These are phyloP conservation scores for Blepharisma japonicum DNA, from an alignment of 73 alveolate genomes.

Conservation along the genomic window DNA sequence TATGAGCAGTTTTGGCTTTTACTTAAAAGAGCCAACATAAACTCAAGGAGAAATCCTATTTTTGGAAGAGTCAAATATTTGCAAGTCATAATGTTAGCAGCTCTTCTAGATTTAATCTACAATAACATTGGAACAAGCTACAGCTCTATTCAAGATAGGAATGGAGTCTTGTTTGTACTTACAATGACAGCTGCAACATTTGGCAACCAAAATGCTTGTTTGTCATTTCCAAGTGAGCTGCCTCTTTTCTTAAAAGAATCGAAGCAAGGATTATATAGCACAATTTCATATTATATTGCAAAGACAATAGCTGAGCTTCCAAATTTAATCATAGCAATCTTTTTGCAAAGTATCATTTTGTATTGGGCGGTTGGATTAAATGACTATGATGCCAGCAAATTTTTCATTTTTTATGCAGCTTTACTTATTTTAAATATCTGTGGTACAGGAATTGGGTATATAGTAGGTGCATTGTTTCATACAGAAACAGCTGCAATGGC, in stretches of 20 bases:
- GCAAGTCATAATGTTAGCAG: neutral
- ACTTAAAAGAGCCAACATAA: neutral
- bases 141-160: neutral
- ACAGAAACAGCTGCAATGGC: neutral
- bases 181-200: neutral
- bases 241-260: neutral
- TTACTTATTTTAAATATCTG: neutral
- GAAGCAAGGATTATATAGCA: neutral
- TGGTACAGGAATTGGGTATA: neutral
- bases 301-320: neutral
- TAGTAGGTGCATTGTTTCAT: conserved; percentile 2
- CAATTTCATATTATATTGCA: neutral
- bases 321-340: neutral
- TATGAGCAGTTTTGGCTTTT: neutral
- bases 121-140: neutral
- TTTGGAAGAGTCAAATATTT: neutral
- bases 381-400: neutral
- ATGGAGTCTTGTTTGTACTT: neutral
- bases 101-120: neutral
- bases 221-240: neutral
- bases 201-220: neutral
- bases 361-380: neutral
- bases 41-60: neutral
- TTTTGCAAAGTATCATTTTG: neutral
- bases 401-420: neutral